A percentile compares a stretch with the other conserved stretches of the same genome.
Conservation (phyloP, 306 rosid species). For the Inga leiocalycina region DNA sequence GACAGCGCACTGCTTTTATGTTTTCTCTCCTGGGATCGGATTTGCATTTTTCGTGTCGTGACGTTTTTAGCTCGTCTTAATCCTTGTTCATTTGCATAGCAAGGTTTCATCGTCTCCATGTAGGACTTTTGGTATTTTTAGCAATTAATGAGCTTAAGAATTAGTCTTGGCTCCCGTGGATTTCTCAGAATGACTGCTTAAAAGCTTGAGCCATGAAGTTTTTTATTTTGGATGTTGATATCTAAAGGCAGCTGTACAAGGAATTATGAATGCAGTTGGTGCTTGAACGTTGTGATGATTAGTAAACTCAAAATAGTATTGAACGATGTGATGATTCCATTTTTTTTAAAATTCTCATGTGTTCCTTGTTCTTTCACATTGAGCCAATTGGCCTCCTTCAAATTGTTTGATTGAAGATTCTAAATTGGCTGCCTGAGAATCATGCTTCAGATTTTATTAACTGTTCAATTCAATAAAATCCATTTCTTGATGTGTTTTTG, state of each 20-base stretch:
- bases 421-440: background rate
- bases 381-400: background rate
- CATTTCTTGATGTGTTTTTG: background rate
- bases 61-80: background rate
- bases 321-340: background rate
- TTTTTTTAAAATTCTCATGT: background rate
- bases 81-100: background rate
- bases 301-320: conserved; percentile 14
- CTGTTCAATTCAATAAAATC: conserved; percentile 14
- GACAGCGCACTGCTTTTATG: background rate
- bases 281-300: background rate
- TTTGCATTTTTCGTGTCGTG: background rate
- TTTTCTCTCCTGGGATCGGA: background rate
- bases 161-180: background rate
- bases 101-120: background rate
- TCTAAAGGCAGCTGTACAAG: background rate
- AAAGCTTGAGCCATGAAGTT: background rate
- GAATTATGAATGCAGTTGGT: background rate
- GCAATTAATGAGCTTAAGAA: background rate
- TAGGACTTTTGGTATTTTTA: background rate
- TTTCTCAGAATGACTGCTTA: background rate
- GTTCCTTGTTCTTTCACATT: background rate
- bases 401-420: background rate
- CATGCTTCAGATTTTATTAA: background rate
- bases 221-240: conserved; percentile 1